Evolutionary conservation across 1,139 yeast genomes (phyloP), one percentile per base, ranked within the genome.

Genomic region (Lodderomyces elongisporus): DNA sequence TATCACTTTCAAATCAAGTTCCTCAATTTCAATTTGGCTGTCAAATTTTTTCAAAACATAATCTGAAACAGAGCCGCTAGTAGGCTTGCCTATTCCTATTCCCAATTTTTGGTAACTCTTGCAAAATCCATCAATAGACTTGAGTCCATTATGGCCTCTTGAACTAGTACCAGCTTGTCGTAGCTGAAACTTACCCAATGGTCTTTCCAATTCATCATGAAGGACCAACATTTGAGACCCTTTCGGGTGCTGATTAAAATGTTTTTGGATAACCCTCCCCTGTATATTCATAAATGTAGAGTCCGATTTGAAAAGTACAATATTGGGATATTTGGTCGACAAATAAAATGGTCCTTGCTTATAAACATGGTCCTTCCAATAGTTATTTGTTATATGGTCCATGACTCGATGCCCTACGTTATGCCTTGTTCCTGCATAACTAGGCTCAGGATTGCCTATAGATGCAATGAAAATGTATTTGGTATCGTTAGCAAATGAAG

Each of bases 81-180:
- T 61, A 0, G 89, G 83, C 34, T 84, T 64, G 2, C 85, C 94
- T 15, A 87, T 80, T 0, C 96, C 96, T 7, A 87, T 61, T 10
- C 81, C 74, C 5, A 85, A 50, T 39, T 80, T 70, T 9, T 70
- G 64, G 44, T 75, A 78, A 2, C 68, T 66, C 37, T 58, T 59
- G 12, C 72, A 45, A 16, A 41, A 36, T 13, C 52, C 48, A 31
- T 69, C 70, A 13, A 85, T 69, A 25, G 81, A 74, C 42, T 71
- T 66, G 28, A 87, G 61, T 0, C 96, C 96, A 50, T 85, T 85
- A 48, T 87, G 96, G 0, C 95, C 95, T 37, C 87, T 58, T 8
- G 77, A 68, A 38, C 85, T 73, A 5, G 81, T 62, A 2, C 70
- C 72, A 14, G 71, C 77, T 23, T 58, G 63, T 34, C 85, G 62